A percentile compares a stretch with the other conserved stretches of the same genome.
These are phyloP conservation scores for Bolboschoenoplectus hybrid DNA, from an alignment of 202 grass and related monocot genomes.

Conservation along the genomic window DNA sequence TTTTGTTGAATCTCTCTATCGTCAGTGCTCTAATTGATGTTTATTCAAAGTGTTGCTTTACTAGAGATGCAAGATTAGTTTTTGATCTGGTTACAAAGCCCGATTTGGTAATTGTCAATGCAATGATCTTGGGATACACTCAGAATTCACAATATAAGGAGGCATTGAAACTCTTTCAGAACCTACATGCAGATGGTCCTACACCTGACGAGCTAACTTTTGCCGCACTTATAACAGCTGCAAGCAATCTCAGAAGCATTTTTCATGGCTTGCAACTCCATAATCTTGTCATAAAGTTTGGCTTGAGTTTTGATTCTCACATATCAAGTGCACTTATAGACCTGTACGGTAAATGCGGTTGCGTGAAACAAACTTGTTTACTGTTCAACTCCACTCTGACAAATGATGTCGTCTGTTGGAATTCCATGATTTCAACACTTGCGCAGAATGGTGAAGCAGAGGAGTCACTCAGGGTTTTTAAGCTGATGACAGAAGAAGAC, in stretches of 20 bases:
- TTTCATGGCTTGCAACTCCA: constrained; percentile 72
- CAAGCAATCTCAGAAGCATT: constrained; percentile 68
- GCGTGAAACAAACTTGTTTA: constrained; percentile 56
- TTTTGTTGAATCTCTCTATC: constrained; percentile 53
- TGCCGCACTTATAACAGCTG: constrained; percentile 69
- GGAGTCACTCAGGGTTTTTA: constrained; percentile 64
- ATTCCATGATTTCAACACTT: constrained; percentile 74
- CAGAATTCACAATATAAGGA: constrained; percentile 74
- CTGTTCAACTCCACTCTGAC: constrained; percentile 62
- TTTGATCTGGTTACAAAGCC: constrained; percentile 55
- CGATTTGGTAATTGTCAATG: constrained; percentile 74
- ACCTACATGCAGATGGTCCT: constrained; percentile 46
- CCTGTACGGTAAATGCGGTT: constrained; percentile 90
- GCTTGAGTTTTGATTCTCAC: constrained; percentile 53
- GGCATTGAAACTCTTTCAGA: constrained; percentile 63
- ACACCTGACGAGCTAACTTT: constrained; percentile 70
- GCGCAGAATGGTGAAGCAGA: constrained; percentile 66
- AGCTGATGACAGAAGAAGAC: constrained; percentile 52
- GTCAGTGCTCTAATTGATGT: constrained; percentile 74
- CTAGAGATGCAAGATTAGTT: constrained; percentile 62
- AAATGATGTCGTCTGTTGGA: constrained; percentile 73
- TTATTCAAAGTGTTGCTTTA: constrained; percentile 72
- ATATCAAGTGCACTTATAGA: constrained; percentile 77
- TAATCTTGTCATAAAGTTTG: constrained; percentile 62
- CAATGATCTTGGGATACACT: constrained; percentile 68